These are phyloP conservation scores for Vigna radiata DNA, from an alignment of 306 rosid species.

Conservation along the genomic window DNA sequence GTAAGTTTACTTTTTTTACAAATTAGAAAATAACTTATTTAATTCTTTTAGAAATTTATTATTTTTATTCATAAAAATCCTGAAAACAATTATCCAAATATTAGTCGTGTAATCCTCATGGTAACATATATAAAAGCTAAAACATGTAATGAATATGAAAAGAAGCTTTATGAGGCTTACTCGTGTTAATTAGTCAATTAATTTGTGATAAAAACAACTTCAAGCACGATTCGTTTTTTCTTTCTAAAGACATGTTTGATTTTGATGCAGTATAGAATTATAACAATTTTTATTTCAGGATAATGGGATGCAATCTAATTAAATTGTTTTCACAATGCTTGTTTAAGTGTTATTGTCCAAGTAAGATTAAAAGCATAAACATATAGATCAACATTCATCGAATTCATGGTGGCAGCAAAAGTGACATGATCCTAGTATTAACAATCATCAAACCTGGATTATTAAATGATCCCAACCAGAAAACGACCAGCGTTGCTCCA, in stretches of 20 bases:
- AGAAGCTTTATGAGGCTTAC: too few species aligned
- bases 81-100: too few species aligned
- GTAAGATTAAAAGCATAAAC: constrained; percentile 2
- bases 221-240: background rate
- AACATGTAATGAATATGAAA: too few species aligned
- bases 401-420: constrained; percentile 30
- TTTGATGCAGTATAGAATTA: background rate
- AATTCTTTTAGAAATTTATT: too few species aligned
- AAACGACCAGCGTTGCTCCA: constrained; percentile 24
- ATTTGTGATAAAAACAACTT: background rate
- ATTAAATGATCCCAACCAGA: constrained; percentile 31
- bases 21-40: too few species aligned
- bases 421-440: constrained; percentile 28
- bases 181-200: too few species aligned
- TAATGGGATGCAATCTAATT: too few species aligned
- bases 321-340: too few species aligned
- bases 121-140: too few species aligned
- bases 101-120: too few species aligned
- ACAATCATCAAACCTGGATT: constrained; percentile 19
- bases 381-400: constrained; percentile 19
- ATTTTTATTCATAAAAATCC: too few species aligned
- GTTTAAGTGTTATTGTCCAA: background rate
- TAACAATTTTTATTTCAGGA: background rate
- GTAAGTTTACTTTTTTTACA: too few species aligned
- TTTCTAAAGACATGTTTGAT: background rate